Conservation (phyloP, 352 stramenopile species). For the Phytopythium cucurbitacearum region DNA sequence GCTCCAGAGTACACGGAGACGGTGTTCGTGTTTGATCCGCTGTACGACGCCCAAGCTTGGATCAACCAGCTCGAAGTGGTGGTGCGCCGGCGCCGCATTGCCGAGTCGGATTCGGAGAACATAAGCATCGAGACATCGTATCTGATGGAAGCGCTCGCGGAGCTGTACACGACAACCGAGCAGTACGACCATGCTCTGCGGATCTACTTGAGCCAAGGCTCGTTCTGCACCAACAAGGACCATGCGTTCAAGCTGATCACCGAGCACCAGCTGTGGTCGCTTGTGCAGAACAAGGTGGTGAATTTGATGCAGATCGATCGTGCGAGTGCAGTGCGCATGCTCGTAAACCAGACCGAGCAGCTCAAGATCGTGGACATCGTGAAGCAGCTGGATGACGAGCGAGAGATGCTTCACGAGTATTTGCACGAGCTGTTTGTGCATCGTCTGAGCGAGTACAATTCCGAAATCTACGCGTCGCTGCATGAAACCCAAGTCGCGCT, state of each 20-base stretch:
- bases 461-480: constrained; percentile 61
- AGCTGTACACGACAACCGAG: constrained; percentile 77
- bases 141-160: constrained; percentile 75
- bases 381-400: constrained; percentile 62
- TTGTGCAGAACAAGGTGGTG: constrained; percentile 73
- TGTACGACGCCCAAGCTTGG: constrained; percentile 77
- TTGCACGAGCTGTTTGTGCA: constrained; percentile 74
- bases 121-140: constrained; percentile 81
- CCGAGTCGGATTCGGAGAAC: constrained; percentile 31
- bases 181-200: constrained; percentile 80
- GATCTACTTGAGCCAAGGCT: constrained; percentile 81
- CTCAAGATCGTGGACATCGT: constrained; percentile 76
- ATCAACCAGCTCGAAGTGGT: constrained; percentile 81
- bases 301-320: constrained; percentile 82
- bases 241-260: constrained; percentile 82
- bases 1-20: constrained; percentile 69
- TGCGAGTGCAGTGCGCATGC: constrained; percentile 60
- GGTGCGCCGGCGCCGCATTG: constrained; percentile 63
- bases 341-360: constrained; percentile 72
- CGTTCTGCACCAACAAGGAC: constrained; percentile 85
- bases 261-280: constrained; percentile 75
- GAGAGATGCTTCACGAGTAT: constrained; percentile 67
- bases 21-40: constrained; percentile 58
- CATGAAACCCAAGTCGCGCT: constrained; percentile 76
- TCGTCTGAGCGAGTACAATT: constrained; percentile 72